A percentile compares a stretch with the other conserved stretches of the same genome.
phyloP scores from a whole-genome alignment of 2,329 filamentous ascomycete genomes.

The Fusarium sublunatum region DNA sequence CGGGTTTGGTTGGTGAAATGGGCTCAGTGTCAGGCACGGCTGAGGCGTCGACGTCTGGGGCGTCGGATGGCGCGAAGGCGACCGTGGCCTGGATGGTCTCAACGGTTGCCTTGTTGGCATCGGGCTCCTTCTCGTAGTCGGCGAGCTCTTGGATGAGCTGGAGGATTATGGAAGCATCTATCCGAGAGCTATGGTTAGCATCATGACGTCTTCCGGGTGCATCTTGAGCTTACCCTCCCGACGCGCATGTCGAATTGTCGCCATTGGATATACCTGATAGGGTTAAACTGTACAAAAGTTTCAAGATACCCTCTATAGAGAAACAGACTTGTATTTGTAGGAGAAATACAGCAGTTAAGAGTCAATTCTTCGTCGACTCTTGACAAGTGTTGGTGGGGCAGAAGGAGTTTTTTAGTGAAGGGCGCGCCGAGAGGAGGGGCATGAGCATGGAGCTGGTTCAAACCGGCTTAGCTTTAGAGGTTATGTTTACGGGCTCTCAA shows the following conservation, averaged over 20 bases:
- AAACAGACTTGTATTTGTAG: background rate
- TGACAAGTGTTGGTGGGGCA: slow-evolving; percentile 25
- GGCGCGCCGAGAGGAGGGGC: slow-evolving; percentile 34
- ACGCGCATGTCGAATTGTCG: slow-evolving; percentile 44
- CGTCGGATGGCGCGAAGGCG: slow-evolving; percentile 73
- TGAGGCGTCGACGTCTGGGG: slow-evolving; percentile 54
- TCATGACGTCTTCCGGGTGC: slow-evolving; percentile 9
- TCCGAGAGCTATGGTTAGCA: slow-evolving; percentile 23
- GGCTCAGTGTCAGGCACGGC: slow-evolving; percentile 61
- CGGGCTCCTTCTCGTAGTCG: slow-evolving; percentile 83
- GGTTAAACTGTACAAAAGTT: slow-evolving; percentile 1
- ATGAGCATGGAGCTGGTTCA: slow-evolving; percentile 1
- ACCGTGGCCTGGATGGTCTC: slow-evolving; percentile 78
- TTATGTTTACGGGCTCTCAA: too few species aligned
- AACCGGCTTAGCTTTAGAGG: slow-evolving; percentile 8
- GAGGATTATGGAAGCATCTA: slow-evolving; percentile 86
- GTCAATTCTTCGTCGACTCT: slow-evolving; percentile 6
- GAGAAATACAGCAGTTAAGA: background rate
- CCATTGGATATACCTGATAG: slow-evolving; percentile 36
- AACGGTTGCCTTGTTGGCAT: slow-evolving; percentile 81
- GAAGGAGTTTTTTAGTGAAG: slow-evolving; percentile 29
- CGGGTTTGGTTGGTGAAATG: slow-evolving; percentile 69
- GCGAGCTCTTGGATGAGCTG: slow-evolving; percentile 86
- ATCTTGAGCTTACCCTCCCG: slow-evolving; percentile 36
- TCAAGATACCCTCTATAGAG: slow-evolving; percentile 9